Evolutionary conservation across 2,329 filamentous ascomycete species (phyloP).

Genomic region (Botrytis squamosa): DNA sequence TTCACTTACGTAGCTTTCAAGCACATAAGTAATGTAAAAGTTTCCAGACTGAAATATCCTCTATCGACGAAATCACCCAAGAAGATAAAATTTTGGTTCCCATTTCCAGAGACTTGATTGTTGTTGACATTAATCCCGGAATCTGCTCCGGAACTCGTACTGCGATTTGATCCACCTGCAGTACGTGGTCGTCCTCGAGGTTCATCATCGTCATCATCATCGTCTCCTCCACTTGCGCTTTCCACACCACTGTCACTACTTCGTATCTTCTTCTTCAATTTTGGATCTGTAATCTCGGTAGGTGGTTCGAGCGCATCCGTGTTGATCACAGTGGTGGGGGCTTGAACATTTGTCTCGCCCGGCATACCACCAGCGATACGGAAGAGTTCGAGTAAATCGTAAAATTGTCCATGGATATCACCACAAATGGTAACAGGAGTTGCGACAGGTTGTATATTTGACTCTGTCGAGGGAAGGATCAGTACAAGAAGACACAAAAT

Average conservation of each 20-base stretch:
- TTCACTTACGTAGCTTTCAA: slow-evolving; percentile 64
- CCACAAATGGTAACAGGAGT: slow-evolving; percentile 97
- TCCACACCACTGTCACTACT: slow-evolving; percentile 50
- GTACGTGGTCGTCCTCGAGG: slow-evolving; percentile 47
- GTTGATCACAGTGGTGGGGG: slow-evolving; percentile 74
- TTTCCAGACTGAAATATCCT: slow-evolving; percentile 73
- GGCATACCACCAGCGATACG: slow-evolving; percentile 96
- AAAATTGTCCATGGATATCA: slow-evolving; percentile 98
- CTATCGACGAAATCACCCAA: slow-evolving; percentile 72
- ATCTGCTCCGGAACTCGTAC: slow-evolving; percentile 42
- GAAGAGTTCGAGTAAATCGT: slow-evolving; percentile 95
- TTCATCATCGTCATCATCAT: slow-evolving; percentile 51
- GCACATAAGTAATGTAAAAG: slow-evolving; percentile 70
- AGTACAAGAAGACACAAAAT: slow-evolving; percentile 23
- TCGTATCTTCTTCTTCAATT: slow-evolving; percentile 81
- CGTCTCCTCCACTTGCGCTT: slow-evolving; percentile 51
- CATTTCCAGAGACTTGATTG: slow-evolving; percentile 47
- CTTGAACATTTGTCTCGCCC: slow-evolving; percentile 70
- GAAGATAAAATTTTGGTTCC: slow-evolving; percentile 70
- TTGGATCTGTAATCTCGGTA: slow-evolving; percentile 82
- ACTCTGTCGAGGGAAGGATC: slow-evolving; percentile 59
- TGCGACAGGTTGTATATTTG: slow-evolving; percentile 96
- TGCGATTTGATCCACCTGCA: slow-evolving; percentile 44
- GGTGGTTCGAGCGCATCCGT: slow-evolving; percentile 93
- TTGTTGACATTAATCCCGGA: slow-evolving; percentile 41